Percentiles rank a stretch among this genome's conserved stretches.
Evolutionary conservation across 257 asterid genomes (phyloP).

Genomic region (Solanum piurae): DNA sequence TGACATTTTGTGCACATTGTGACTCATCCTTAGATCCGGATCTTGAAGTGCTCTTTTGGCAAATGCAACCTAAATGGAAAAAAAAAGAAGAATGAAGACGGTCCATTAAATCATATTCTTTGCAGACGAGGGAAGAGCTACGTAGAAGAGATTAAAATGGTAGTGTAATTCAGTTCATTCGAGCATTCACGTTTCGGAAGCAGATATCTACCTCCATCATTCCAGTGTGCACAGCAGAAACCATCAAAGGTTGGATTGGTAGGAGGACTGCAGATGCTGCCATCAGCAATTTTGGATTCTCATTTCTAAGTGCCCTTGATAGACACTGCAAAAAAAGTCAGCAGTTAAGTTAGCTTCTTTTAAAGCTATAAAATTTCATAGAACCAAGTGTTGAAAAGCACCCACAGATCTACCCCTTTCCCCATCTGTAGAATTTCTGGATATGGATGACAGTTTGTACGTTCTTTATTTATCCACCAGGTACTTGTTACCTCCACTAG

Average conservation of each 20-base stretch:
- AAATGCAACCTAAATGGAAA: constrained; percentile 52
- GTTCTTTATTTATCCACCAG: background rate
- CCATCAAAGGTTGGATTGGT: constrained; percentile 91
- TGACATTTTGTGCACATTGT: constrained; percentile 73
- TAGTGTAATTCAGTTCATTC: background rate
- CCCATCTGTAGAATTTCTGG: background rate
- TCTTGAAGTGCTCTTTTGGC: constrained; percentile 77
- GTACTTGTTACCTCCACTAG: background rate
- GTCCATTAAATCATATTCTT: background rate
- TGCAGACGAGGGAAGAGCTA: no score
- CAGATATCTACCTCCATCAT: constrained; percentile 73
- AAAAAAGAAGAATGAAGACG: background rate
- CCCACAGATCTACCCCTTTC: background rate
- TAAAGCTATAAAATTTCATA: background rate
- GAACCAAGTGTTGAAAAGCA: background rate
- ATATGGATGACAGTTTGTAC: background rate
- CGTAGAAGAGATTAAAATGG: background rate
- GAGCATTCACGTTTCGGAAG: background rate
- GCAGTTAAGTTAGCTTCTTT: background rate
- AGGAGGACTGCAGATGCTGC: constrained; percentile 72
- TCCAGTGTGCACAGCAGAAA: constrained; percentile 92
- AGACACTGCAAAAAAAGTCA: constrained; percentile 49
- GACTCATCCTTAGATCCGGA: constrained; percentile 61
- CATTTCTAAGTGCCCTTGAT: constrained; percentile 73
- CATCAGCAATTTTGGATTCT: constrained; percentile 83